Conservation (phyloP, 2,329 filamentous ascomycete species). For the Orbilia brochopaga region DNA sequence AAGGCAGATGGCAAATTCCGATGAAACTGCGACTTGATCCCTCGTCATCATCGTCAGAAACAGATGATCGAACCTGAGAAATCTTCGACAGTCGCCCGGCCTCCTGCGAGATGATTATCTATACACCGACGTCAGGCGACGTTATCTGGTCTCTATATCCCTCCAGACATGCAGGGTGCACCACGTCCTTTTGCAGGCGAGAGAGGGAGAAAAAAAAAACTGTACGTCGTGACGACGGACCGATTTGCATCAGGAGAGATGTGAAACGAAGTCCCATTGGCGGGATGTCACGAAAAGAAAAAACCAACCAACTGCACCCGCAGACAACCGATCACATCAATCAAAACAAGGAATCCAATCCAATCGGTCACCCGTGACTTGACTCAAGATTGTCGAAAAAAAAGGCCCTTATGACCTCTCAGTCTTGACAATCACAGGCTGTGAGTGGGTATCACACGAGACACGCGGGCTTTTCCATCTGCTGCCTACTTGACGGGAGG, state of each 20-base stretch:
- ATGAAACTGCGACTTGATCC: conserved; percentile 19
- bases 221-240: conserved; percentile 29
- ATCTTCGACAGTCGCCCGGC: conserved; percentile 7
- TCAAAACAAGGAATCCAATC: conserved; percentile 22
- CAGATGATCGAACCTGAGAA: conserved; percentile 5
- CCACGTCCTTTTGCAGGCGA: neutral
- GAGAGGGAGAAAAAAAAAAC: conserved; percentile 11
- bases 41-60: neutral
- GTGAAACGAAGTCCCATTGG: conserved; percentile 37
- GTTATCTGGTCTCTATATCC: conserved; percentile 9
- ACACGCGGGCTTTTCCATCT: conserved; percentile 1
- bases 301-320: conserved; percentile 31
- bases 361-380: conserved; percentile 35
- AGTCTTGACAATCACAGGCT: conserved; percentile 40
- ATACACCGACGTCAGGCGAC: conserved; percentile 29
- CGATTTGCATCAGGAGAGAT: conserved; percentile 42
- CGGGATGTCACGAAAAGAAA: conserved; percentile 41
- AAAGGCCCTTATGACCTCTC: conserved; percentile 10
- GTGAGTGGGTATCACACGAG: conserved; percentile 20
- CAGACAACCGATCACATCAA: conserved; percentile 45
- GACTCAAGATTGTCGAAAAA: conserved; percentile 40
- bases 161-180: neutral
- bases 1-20: conserved; percentile 36
- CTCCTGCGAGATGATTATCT: conserved; percentile 34
- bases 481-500: conserved; percentile 13